These are phyloP conservation scores for Ophiocordyceps camponoti-saundersi DNA, from an alignment of 2,329 filamentous ascomycete species.

Conservation along the genomic window DNA sequence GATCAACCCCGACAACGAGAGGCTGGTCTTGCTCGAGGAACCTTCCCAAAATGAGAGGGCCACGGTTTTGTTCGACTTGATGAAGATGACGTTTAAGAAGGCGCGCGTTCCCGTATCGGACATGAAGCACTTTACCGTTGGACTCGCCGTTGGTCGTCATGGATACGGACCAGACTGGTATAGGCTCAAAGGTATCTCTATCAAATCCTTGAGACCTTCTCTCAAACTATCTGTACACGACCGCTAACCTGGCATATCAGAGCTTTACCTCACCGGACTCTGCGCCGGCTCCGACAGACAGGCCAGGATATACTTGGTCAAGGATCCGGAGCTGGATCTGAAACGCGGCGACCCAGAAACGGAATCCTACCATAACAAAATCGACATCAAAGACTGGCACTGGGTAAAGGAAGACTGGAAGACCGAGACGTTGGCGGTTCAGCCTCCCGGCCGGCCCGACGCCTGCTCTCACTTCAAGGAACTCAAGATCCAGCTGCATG, in stretches of 20 bases:
- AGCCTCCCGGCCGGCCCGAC: background rate
- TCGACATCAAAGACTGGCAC: background rate
- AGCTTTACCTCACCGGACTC: background rate
- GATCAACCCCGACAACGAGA: too few species aligned
- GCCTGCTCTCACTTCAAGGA: background rate
- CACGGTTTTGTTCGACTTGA: too few species aligned
- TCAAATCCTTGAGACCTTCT: background rate
- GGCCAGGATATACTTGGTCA: background rate
- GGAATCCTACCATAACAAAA: background rate
- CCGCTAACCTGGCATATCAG: too few species aligned
- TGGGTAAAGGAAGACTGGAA: background rate
- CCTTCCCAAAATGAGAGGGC: too few species aligned
- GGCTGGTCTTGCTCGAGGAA: too few species aligned
- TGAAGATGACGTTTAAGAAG: too few species aligned
- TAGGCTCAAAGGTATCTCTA: background rate
- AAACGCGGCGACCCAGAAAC: background rate
- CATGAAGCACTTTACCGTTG: too few species aligned
- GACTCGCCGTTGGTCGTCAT: too few species aligned
- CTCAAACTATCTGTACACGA: too few species aligned
- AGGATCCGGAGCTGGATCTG: background rate
- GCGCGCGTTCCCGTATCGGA: too few species aligned
- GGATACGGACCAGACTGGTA: conserved; percentile 8
- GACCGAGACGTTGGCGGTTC: background rate
- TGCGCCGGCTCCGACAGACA: background rate
- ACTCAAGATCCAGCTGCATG: background rate